Evolutionary conservation across 257 asterid genomes (phyloP).

Genomic region (Nemophila menziesii): DNA sequence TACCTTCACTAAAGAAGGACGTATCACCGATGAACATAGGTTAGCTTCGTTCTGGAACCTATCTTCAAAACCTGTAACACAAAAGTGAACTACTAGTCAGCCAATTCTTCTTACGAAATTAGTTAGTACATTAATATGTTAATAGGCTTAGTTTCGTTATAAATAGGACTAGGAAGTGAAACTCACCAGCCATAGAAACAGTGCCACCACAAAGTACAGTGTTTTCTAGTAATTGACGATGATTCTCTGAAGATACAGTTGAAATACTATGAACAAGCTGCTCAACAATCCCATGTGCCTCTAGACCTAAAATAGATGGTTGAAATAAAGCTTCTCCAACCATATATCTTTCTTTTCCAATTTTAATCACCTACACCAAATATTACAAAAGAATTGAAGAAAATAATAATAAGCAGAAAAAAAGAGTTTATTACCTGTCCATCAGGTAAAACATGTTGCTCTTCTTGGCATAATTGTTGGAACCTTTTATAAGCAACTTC

Average conservation of each 20-base stretch:
- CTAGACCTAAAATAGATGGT: slow-evolving; percentile 70
- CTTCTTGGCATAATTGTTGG: slow-evolving; percentile 51
- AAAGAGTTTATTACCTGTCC: slow-evolving; percentile 56
- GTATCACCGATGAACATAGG: slow-evolving; percentile 80
- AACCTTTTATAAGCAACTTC: slow-evolving; percentile 44
- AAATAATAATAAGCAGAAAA: not conserved
- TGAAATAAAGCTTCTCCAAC: slow-evolving; percentile 92
- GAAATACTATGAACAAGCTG: slow-evolving; percentile 89
- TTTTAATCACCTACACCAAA: slow-evolving; percentile 53
- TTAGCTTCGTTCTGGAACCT: slow-evolving; percentile 90
- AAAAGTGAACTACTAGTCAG: no score
- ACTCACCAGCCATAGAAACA: slow-evolving; percentile 65
- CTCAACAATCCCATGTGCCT: slow-evolving; percentile 86
- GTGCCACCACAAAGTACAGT: slow-evolving; percentile 98
- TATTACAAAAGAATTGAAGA: not conserved
- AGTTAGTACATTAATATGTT: slow-evolving; percentile 12
- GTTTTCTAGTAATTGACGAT: slow-evolving; percentile 87
- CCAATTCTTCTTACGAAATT: no score
- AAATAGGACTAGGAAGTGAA: not conserved
- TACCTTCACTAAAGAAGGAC: slow-evolving; percentile 89
- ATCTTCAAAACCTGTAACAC: slow-evolving; percentile 71
- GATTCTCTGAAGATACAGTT: slow-evolving; percentile 85
- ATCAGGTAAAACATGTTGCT: slow-evolving; percentile 82
- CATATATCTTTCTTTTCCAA: slow-evolving; percentile 74
- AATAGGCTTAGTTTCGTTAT: not conserved